Percentiles rank a stretch among this genome's conserved stretches.
Evolutionary conservation across 257 asterid species (phyloP).

Genomic region (Solanum chilense): DNA sequence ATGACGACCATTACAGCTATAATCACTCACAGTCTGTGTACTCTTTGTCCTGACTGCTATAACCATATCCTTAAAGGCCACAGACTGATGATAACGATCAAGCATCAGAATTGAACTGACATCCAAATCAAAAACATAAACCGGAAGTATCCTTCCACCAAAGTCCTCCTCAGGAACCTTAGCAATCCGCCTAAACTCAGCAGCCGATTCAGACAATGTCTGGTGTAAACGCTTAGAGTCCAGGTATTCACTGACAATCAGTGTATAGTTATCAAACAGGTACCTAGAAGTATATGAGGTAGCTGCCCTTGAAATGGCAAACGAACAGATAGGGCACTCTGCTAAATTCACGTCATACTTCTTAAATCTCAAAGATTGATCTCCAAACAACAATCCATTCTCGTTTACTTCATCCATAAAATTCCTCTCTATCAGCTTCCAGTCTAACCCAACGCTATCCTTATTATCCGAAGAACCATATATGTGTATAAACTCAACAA

Average conservation of each 20-base stretch:
- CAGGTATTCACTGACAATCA: constrained; percentile 93
- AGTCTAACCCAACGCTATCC: constrained; percentile 50
- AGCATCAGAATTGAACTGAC: constrained; percentile 45
- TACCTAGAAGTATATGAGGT: constrained; percentile 87
- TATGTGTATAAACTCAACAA: constrained; percentile 66
- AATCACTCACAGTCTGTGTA: constrained; percentile 85
- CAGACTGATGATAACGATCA: constrained; percentile 87
- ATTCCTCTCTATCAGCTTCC: constrained; percentile 52
- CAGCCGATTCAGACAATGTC: constrained; percentile 50
- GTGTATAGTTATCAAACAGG: constrained; percentile 84
- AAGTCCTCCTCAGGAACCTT: constrained; percentile 66
- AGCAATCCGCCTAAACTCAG: constrained; percentile 61
- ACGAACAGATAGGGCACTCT: constrained; percentile 76
- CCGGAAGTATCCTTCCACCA: constrained; percentile 64
- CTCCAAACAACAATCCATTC: constrained; percentile 54
- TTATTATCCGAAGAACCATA: constrained; percentile 18
- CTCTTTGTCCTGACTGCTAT: constrained; percentile 81
- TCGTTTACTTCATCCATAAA: constrained; percentile 53
- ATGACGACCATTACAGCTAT: constrained; percentile 74
- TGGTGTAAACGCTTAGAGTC: constrained; percentile 58
- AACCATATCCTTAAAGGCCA: constrained; percentile 90
- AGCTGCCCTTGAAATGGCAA: constrained; percentile 69
- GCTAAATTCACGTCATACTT: constrained; percentile 52
- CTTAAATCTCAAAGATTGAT: constrained; percentile 69
- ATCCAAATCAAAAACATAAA: constrained; percentile 81